Evolutionary conservation across 2,329 filamentous ascomycete genomes (phyloP), one percentile per base, ranked within the genome.

Genomic region (Macrophomina phaseolina): DNA sequence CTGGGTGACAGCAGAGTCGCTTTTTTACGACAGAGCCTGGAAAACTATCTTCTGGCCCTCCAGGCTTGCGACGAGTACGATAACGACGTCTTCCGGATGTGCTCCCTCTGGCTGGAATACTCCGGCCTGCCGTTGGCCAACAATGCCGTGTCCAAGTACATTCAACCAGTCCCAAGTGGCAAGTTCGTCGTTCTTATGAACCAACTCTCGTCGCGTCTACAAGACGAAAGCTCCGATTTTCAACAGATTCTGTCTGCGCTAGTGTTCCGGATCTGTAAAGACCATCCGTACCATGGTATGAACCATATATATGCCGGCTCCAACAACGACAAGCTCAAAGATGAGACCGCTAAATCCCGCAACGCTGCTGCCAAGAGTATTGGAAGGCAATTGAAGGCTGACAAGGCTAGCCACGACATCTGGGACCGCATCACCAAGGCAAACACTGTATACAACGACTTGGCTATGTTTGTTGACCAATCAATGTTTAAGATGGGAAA

Each of bases 241-340:
- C 95, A 99, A 73, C 84, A 83, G 48, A 83, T 94, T 1, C 82
- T 99, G 1, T 87, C 88, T 62, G 83, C 84, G 1, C 81, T 99
- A 18, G 89, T 98, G 4, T 88, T 89, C 73, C 89, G 89, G 8
- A 97, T 99, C 65, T 98, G 94, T 74, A 84, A 87, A 11, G 93
- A 99, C 67, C 95, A 99, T 79, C 96, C 95, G 0, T 97, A 94
- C 77, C 96, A 99, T 75, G 93, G 93, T 58, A 94, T 98, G 89
- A 97, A 99, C 76, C 94, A 98, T 72, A 92, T 99, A 49, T 97
- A 94, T 83, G 92, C 94, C 2, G 90, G 91, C 28, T 89, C 87
- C 52, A 91, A 89, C 72, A 78, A 72, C 45, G 65, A 76, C 61
- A 89, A 90, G 84, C 78, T 62, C 80, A 89, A 91, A 71, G 94